Evolutionary conservation across 108 stramenopile species (phyloP).

Genomic region (Hondaea fermentalgiana): DNA sequence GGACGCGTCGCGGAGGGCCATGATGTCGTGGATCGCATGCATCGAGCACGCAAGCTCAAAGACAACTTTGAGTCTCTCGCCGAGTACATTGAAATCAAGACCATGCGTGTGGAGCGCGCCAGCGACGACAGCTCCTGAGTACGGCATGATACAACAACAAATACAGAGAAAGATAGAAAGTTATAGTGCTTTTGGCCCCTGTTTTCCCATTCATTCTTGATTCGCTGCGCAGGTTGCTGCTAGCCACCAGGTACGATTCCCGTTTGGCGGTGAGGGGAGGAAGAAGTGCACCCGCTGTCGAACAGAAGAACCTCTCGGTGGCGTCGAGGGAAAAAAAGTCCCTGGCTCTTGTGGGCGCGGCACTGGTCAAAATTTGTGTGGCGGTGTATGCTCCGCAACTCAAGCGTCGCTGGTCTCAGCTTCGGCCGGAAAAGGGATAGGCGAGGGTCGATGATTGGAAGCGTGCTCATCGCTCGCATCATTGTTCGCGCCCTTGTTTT

Average conservation of each 20-base stretch:
- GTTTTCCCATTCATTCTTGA: too few relatives aligned
- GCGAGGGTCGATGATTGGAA: background rate
- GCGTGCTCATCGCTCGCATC: background rate
- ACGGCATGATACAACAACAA: too few relatives aligned
- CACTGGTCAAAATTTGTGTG: too few relatives aligned
- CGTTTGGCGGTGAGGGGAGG: too few relatives aligned
- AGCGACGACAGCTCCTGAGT: too few relatives aligned
- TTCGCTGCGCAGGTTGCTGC: too few relatives aligned
- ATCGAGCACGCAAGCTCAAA: background rate
- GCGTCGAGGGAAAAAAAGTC: too few relatives aligned
- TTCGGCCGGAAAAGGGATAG: background rate
- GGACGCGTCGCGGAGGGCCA: slow-evolving; percentile 34
- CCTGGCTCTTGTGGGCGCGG: too few relatives aligned
- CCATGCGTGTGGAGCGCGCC: background rate
- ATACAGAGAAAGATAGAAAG: too few relatives aligned
- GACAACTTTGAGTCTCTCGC: background rate
- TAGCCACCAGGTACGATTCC: too few relatives aligned
- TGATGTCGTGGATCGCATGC: slow-evolving; percentile 31
- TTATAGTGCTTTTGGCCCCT: background rate
- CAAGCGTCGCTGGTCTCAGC: background rate
- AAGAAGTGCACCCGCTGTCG: too few relatives aligned
- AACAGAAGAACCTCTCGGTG: too few relatives aligned
- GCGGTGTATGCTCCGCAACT: background rate
- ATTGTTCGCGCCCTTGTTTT: background rate
- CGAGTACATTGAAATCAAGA: background rate